Conservation (phyloP, 1,284 basidiomycete genomes). For the Wallemia ichthyophaga region DNA sequence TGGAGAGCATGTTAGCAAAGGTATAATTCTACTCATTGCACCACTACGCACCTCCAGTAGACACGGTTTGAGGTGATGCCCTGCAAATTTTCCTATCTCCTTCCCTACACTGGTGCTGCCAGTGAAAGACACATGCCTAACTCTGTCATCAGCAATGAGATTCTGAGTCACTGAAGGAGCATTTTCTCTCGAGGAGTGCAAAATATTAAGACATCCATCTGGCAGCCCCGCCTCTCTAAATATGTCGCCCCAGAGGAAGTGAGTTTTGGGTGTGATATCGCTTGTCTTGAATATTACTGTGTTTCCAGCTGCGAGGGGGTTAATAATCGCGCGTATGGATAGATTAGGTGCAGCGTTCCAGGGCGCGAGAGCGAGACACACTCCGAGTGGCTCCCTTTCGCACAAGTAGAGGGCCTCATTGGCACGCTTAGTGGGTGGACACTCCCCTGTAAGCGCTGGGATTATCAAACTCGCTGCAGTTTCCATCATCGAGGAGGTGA, state of each 20-base stretch:
- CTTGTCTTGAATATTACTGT: not conserved
- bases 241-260: not conserved
- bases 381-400: not conserved
- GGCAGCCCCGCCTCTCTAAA: not conserved
- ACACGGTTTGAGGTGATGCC: not conserved
- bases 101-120: not conserved
- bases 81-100: not conserved
- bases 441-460: not conserved
- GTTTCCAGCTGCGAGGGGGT: not conserved
- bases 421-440: not conserved
- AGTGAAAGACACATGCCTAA: not conserved
- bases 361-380: not conserved
- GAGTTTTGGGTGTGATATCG: not conserved
- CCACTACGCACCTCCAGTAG: not conserved
- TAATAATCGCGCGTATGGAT: not conserved
- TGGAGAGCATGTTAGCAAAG: not conserved
- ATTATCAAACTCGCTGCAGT: not conserved
- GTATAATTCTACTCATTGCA: not conserved
- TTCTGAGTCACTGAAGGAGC: not conserved
- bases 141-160: not conserved
- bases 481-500: not conserved
- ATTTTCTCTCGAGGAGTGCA: not conserved
- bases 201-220: not conserved
- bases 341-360: not conserved
- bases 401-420: not conserved